phyloP scores from a whole-genome alignment of 2,329 filamentous ascomycete species.

The Colletotrichum somersetense region DNA sequence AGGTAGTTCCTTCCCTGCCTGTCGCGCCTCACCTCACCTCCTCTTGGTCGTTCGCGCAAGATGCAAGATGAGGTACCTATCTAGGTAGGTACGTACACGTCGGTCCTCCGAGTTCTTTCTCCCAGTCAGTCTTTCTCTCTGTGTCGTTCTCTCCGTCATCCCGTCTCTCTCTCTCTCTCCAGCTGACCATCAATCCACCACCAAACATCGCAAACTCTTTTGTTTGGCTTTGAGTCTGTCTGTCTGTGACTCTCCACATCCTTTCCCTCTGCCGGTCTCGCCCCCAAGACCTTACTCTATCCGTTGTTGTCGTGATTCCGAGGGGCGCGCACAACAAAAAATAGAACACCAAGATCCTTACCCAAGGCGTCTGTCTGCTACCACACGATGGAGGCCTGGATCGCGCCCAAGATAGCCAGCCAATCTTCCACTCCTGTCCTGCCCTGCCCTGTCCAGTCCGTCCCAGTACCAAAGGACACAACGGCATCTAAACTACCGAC shows the following conservation, averaged over 20 bases:
- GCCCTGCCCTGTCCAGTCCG: no score
- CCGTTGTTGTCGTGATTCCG: not conserved
- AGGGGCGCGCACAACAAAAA: constrained; percentile 15
- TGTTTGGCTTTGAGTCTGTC: not conserved
- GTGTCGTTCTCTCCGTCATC: not conserved
- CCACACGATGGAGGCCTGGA: constrained; percentile 4
- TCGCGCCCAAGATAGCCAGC: no score
- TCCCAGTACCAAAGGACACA: no score
- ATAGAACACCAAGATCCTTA: not conserved
- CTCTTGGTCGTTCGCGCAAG: constrained; percentile 9
- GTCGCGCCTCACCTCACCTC: not conserved
- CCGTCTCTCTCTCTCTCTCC: not conserved
- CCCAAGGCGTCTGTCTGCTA: not conserved
- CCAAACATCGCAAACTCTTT: no score
- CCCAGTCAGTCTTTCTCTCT: not conserved
- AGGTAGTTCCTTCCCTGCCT: no score
- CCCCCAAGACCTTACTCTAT: not conserved
- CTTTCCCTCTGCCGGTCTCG: not conserved
- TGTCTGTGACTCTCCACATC: not conserved
- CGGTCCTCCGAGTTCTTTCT: no score
- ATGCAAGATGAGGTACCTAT: no score
- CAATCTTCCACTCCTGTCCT: no score
- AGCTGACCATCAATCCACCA: not conserved
- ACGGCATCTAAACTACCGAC: not conserved
- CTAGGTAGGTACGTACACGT: constrained; percentile 15